These are phyloP conservation scores for Smittium culicis DNA, from an alignment of 371 early-diverging fungal species.

Conservation along the genomic window DNA sequence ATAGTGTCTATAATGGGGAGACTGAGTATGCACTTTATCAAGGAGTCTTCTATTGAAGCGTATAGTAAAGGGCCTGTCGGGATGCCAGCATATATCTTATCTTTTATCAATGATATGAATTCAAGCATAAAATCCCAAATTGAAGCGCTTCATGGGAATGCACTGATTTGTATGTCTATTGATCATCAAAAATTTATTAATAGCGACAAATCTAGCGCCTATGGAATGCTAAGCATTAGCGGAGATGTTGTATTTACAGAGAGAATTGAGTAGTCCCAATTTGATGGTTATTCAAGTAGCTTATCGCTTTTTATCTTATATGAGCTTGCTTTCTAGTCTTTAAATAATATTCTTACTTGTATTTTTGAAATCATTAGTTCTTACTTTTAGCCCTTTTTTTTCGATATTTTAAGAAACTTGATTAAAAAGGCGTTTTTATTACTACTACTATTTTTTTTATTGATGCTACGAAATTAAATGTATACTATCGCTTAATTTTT, in stretches of 20 bases:
- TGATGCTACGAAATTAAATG: too few relatives aligned
- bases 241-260: conserved; percentile 36
- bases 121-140: conserved; percentile 45
- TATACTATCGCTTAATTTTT: too few relatives aligned
- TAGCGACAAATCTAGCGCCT: conserved; percentile 48
- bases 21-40: conserved; percentile 57
- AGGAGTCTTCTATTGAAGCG: conserved; percentile 39
- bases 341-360: too few relatives aligned
- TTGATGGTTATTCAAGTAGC: too few relatives aligned
- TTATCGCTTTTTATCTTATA: too few relatives aligned
- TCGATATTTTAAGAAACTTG: too few relatives aligned
- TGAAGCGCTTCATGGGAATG: conserved; percentile 55
- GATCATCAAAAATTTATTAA: conserved; percentile 45
- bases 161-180: conserved; percentile 41
- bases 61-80: conserved; percentile 31
- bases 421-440: too few relatives aligned
- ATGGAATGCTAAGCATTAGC: conserved; percentile 39
- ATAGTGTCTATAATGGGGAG: conserved; percentile 43
- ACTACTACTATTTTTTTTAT: too few relatives aligned
- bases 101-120: conserved; percentile 43
- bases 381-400: too few relatives aligned
- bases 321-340: too few relatives aligned
- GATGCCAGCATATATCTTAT: conserved; percentile 43
- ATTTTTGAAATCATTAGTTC: too few relatives aligned
- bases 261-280: neutral